These are phyloP conservation scores for Hymenoscyphus albidus DNA, from an alignment of 2,329 filamentous ascomycete species.

Conservation along the genomic window DNA sequence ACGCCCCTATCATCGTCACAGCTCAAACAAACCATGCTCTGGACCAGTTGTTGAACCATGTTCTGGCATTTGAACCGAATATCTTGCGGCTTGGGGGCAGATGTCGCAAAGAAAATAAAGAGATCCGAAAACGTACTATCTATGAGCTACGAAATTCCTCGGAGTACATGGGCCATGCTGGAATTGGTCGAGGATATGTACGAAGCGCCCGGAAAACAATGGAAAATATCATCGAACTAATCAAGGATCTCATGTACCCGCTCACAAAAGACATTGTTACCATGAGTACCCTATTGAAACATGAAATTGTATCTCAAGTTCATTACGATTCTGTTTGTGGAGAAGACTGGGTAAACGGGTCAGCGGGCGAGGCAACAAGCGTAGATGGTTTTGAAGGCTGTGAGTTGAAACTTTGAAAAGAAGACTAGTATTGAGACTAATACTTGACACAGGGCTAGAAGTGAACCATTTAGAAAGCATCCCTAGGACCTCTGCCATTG, in stretches of 20 bases:
- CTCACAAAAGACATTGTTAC: slow-evolving; percentile 47
- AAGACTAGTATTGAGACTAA: not conserved
- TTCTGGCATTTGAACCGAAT: slow-evolving; percentile 50
- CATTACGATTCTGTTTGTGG: slow-evolving; percentile 62
- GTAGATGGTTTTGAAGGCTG: slow-evolving; percentile 17
- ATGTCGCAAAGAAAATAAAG: slow-evolving; percentile 43
- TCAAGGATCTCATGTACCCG: slow-evolving; percentile 14
- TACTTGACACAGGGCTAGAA: slow-evolving; percentile 24
- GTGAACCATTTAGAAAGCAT: slow-evolving; percentile 23
- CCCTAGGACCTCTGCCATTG: slow-evolving; percentile 24
- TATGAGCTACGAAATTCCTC: slow-evolving; percentile 51
- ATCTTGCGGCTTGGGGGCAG: slow-evolving; percentile 54
- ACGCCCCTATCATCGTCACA: slow-evolving; percentile 71
- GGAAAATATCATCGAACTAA: not conserved
- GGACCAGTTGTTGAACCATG: slow-evolving; percentile 65
- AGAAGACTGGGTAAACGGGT: slow-evolving; percentile 34
- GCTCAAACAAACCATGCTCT: slow-evolving; percentile 90
- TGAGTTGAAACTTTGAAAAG: slow-evolving; percentile 11
- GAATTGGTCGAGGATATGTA: not conserved
- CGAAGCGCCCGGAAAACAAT: not conserved
- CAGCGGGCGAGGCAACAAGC: slow-evolving; percentile 8
- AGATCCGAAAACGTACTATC: slow-evolving; percentile 63
- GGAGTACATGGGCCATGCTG: slow-evolving; percentile 28
- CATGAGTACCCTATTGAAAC: slow-evolving; percentile 48
- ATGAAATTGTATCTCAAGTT: slow-evolving; percentile 55